Percentiles rank a stretch among this genome's conserved stretches.
phyloP scores from a whole-genome alignment of 805 yeast species.

The Wickerhamiella kurtzmanii region DNA sequence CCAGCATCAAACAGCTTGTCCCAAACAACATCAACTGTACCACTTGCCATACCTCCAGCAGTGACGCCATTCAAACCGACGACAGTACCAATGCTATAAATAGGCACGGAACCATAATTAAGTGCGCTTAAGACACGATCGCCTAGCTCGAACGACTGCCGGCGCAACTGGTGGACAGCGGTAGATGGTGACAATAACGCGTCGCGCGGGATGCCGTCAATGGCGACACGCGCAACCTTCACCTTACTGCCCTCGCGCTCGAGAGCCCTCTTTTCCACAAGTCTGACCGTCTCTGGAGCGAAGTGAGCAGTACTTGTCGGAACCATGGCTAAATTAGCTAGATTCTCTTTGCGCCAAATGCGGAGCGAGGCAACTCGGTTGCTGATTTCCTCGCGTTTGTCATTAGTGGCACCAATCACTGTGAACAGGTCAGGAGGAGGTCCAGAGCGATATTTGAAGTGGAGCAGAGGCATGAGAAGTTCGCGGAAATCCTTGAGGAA shows the following conservation, averaged over 20 bases:
- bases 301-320: constrained; percentile 55
- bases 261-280: constrained; percentile 28
- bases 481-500: constrained; percentile 51
- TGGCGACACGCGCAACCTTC: constrained; percentile 37
- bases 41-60: constrained; percentile 23
- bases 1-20: constrained; percentile 78
- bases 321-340: constrained; percentile 46
- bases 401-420: constrained; percentile 5
- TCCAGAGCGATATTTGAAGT: constrained; percentile 3
- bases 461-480: constrained; percentile 35
- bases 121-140: constrained; percentile 79
- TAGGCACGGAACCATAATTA: constrained; percentile 79
- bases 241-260: constrained; percentile 23
- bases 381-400: constrained; percentile 23
- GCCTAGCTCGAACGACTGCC: constrained; percentile 72
- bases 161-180: constrained; percentile 56
- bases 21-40: constrained; percentile 64
- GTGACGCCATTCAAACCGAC: constrained; percentile 40
- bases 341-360: constrained; percentile 36
- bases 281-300: constrained; percentile 20
- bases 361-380: constrained; percentile 27
- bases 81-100: constrained; percentile 81
- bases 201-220: constrained; percentile 70
- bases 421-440: constrained; percentile 18
- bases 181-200: constrained; percentile 68